Conservation (phyloP, 2,329 filamentous ascomycete genomes). For the Colletotrichum sp. region DNA sequence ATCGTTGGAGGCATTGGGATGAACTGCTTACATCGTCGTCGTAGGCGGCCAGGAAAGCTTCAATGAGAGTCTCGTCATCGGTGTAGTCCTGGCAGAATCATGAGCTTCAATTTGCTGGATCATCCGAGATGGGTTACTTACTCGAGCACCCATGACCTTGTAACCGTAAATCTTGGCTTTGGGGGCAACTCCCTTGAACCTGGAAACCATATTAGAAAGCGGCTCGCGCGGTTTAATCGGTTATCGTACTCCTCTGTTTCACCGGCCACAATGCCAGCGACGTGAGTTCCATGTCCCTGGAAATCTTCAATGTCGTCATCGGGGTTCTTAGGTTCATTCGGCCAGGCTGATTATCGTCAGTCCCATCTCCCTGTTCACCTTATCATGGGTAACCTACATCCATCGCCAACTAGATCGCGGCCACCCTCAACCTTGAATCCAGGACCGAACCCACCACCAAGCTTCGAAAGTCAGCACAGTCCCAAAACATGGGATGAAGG, state of each 20-base stretch:
- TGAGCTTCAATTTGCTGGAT: background rate
- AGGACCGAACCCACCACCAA: constrained; percentile 8
- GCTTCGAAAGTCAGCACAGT: background rate
- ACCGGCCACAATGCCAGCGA: constrained; percentile 31
- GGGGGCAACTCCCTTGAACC: constrained; percentile 9
- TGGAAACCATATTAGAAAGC: background rate
- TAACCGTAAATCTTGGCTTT: constrained; percentile 12
- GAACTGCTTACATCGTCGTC: constrained; percentile 3
- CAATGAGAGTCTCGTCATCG: constrained; percentile 16
- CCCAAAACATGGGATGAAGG: background rate
- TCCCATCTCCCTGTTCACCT: constrained; percentile 8
- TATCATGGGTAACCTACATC: constrained; percentile 16
- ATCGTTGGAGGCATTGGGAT: no score
- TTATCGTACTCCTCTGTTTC: background rate
- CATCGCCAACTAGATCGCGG: constrained; percentile 5
- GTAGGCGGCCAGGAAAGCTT: constrained; percentile 10
- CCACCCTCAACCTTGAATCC: constrained; percentile 13
- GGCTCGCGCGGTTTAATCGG: no score
- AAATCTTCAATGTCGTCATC: constrained; percentile 40
- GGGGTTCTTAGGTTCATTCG: constrained; percentile 27
- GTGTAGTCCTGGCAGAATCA: background rate
- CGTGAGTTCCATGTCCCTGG: constrained; percentile 41
- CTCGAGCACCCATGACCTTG: constrained; percentile 2
- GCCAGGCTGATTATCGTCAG: constrained; percentile 16
- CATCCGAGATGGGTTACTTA: background rate